Evolutionary conservation across 164 flowering plant genomes (phyloP), one percentile per base, ranked within the genome.

Genomic region (Tinospora cordifolia): DNA sequence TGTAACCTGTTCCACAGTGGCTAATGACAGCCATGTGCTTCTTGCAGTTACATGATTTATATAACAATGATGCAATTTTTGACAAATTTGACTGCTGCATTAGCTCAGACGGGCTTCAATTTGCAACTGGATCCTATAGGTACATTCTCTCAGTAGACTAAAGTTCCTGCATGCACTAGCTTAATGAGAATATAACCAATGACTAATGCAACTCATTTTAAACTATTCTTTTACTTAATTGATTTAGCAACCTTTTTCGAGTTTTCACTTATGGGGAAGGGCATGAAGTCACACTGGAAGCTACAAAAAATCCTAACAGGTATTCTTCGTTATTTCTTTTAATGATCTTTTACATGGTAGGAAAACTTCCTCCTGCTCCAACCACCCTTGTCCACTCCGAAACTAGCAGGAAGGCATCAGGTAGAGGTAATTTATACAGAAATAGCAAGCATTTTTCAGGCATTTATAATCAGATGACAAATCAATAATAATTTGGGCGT

Each of bases 61-160:
- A 89, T 75, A 80, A 85, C 67, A 81, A 81, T 69, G 95, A 89
- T 76, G 77, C 86, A 66, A 84, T 89, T 68, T 89, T 89, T 75
- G 94, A 89, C 79, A 89, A 86, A 76, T 89, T 89, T 65, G 90
- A 78, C 17, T 89, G 94, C 82, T 89, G 90, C 76, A 60, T 84
- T 67, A 84, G 89, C 74, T 80, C 84, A 60, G 83, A 86, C 73
- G 89, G 87, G 64, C 77, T 70, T 75, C 87, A 80, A 49, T 82
- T 82, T 76, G 95, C 95, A 44, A 87, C 90, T 19, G 95, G 92
- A 47, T 87, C 95, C 65, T 89, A 89, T 72, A 82, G 92, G 94
- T 86, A 67, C 69, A 76, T 74, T 65, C 63, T 69, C 40, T 60
- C 0, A n/a, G 51, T n/a, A 69, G 58, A 71, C 62, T 27, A 47